phyloP scores from a whole-genome alignment of 768 basidiomycete species.

The Russula emetica region DNA sequence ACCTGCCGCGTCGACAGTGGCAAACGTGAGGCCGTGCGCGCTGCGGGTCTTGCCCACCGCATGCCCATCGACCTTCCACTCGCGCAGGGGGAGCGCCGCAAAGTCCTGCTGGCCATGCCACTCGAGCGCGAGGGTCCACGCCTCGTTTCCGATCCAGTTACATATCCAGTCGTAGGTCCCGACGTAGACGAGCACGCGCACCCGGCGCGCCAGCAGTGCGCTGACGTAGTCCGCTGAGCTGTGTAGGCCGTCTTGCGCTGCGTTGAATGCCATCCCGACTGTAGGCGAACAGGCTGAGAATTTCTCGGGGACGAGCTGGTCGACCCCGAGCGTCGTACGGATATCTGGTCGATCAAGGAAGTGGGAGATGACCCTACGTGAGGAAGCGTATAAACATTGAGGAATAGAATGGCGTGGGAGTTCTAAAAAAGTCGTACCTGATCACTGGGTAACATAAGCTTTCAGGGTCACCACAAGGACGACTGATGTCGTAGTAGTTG shows the following conservation, averaged over 20 bases:
- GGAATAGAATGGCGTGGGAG: background rate
- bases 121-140: constrained; percentile 53
- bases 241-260: constrained; percentile 40
- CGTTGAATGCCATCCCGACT: constrained; percentile 48
- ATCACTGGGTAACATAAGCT: constrained; percentile 59
- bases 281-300: constrained; percentile 40
- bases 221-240: constrained; percentile 41
- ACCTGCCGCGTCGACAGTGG: constrained; percentile 61
- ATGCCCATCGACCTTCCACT: constrained; percentile 54
- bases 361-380: constrained; percentile 46
- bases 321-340: constrained; percentile 59
- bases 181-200: constrained; percentile 52
- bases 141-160: constrained; percentile 62
- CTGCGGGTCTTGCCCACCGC: constrained; percentile 52
- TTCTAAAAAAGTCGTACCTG: constrained; percentile 30
- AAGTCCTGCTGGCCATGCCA: constrained; percentile 57
- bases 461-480: constrained; percentile 50
- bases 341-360: constrained; percentile 61
- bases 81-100: constrained; percentile 39
- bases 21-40: constrained; percentile 56
- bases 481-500: constrained; percentile 69
- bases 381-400: background rate
- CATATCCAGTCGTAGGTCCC: constrained; percentile 55
- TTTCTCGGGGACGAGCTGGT: constrained; percentile 40
- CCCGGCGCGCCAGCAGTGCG: constrained; percentile 50